Percentiles rank a stretch among this genome's conserved stretches.
phyloP scores from a whole-genome alignment of 2,329 filamentous ascomycete species.

The Colletotrichum camelliae region DNA sequence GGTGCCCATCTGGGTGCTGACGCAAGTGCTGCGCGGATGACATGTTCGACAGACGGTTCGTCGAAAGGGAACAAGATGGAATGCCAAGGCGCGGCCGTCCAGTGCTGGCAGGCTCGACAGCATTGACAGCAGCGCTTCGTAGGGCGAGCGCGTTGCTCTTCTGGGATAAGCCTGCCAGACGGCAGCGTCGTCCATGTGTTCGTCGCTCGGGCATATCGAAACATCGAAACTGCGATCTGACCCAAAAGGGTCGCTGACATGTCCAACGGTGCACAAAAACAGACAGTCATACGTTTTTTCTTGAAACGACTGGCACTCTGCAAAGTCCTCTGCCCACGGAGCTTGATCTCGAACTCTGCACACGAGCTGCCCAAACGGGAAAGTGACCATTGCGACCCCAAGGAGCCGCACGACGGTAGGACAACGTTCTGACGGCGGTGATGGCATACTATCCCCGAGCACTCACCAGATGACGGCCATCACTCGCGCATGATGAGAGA shows the following conservation, averaged over 20 bases:
- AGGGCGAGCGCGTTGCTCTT: neutral
- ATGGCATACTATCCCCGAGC: neutral
- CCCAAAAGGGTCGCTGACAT: neutral
- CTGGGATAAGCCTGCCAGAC: neutral
- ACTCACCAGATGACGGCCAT: neutral
- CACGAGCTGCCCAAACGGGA: neutral
- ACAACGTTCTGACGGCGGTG: neutral
- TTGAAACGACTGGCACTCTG: neutral
- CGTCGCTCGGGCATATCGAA: constrained; percentile 12
- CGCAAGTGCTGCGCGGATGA: neutral
- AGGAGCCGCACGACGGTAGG: neutral
- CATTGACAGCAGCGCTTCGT: neutral
- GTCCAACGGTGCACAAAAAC: neutral
- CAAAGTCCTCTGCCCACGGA: neutral
- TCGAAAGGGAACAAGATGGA: neutral
- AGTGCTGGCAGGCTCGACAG: neutral
- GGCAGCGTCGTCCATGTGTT: neutral
- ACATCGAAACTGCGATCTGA: constrained; percentile 12
- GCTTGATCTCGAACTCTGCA: neutral
- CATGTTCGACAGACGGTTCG: neutral
- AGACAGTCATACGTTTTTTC: neutral
- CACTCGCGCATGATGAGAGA: neutral
- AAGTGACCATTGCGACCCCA: neutral
- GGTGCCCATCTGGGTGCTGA: neutral
- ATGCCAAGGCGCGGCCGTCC: constrained; percentile 7